Percentiles rank a stretch among this genome's conserved stretches.
Evolutionary conservation across 306 rosid genomes (phyloP).

Genomic region (Cucurbita ficifolia): DNA sequence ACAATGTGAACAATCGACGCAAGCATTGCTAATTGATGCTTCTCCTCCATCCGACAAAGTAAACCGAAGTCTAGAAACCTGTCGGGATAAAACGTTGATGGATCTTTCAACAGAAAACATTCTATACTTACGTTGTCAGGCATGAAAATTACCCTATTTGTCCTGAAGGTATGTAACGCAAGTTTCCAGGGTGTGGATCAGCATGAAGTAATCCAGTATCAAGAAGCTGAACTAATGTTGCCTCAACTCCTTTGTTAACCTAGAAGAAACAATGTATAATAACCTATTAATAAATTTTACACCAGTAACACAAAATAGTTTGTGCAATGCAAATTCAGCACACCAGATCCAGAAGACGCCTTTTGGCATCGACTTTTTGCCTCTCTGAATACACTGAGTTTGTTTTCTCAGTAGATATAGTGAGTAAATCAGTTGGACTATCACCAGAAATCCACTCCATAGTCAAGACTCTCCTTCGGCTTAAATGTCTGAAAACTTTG

Average conservation of each 20-base stretch:
- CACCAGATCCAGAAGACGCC: slow-evolving; percentile 88
- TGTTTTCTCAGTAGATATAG: slow-evolving; percentile 37
- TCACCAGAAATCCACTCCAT: slow-evolving; percentile 98
- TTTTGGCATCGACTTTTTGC: slow-evolving; percentile 60
- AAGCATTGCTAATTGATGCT: slow-evolving; percentile 86
- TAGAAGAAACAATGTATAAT: slow-evolving; percentile 22
- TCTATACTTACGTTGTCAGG: neutral
- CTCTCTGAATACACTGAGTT: slow-evolving; percentile 39
- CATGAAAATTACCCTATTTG: slow-evolving; percentile 52
- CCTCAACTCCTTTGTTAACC: slow-evolving; percentile 91
- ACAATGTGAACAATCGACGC: slow-evolving; percentile 95
- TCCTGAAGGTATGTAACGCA: slow-evolving; percentile 79
- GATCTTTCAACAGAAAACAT: neutral
- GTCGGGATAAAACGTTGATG: slow-evolving; percentile 6
- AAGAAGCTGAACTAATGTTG: slow-evolving; percentile 78
- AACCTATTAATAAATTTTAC: slow-evolving; percentile 6
- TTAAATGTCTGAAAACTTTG: slow-evolving; percentile 47
- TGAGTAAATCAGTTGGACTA: slow-evolving; percentile 65
- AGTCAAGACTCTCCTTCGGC: slow-evolving; percentile 73
- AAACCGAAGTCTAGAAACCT: slow-evolving; percentile 96
- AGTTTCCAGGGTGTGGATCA: slow-evolving; percentile 97
- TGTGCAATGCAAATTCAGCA: neutral
- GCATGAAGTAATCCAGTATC: slow-evolving; percentile 96
- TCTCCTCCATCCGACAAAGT: slow-evolving; percentile 94
- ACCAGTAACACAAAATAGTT: neutral